phyloP scores from a whole-genome alignment of 2,329 filamentous ascomycete genomes.

The Talaromyces sp. region DNA sequence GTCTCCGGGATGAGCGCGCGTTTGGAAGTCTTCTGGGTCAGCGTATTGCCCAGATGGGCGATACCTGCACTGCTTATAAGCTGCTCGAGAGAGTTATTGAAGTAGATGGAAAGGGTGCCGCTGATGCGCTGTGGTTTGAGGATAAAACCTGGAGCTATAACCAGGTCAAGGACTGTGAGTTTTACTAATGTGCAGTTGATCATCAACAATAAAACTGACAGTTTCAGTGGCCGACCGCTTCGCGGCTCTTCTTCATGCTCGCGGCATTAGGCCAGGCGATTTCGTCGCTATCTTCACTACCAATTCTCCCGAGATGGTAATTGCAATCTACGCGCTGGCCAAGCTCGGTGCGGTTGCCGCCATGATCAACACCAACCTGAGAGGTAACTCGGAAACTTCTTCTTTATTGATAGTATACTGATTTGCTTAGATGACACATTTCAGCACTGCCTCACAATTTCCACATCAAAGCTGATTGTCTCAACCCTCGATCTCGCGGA shows the following conservation, averaged over 20 bases:
- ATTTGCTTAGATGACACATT: constrained; percentile 37
- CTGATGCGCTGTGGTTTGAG: constrained; percentile 45
- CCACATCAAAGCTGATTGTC: constrained; percentile 35
- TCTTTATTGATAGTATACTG: background rate
- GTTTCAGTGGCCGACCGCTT: constrained; percentile 37
- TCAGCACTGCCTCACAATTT: constrained; percentile 39
- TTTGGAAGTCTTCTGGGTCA: constrained; percentile 28
- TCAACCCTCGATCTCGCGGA: constrained; percentile 40
- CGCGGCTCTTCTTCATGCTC: constrained; percentile 35
- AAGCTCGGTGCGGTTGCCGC: constrained; percentile 42
- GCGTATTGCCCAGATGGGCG: constrained; percentile 33
- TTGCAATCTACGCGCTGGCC: constrained; percentile 39
- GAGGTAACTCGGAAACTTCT: constrained; percentile 27
- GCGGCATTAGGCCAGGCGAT: constrained; percentile 34
- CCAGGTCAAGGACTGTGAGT: constrained; percentile 38
- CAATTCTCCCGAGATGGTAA: constrained; percentile 46
- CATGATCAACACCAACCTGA: constrained; percentile 43
- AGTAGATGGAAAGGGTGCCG: constrained; percentile 30
- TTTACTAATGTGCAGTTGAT: background rate
- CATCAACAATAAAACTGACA: constrained; percentile 6
- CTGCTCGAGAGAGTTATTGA: constrained; percentile 38
- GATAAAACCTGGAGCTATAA: constrained; percentile 43
- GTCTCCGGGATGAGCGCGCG: constrained; percentile 28
- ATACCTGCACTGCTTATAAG: constrained; percentile 36
- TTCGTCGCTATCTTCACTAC: constrained; percentile 43